These are phyloP conservation scores for Platanus orientalis DNA, from an alignment of 164 flowering plant species.

Conservation along the genomic window DNA sequence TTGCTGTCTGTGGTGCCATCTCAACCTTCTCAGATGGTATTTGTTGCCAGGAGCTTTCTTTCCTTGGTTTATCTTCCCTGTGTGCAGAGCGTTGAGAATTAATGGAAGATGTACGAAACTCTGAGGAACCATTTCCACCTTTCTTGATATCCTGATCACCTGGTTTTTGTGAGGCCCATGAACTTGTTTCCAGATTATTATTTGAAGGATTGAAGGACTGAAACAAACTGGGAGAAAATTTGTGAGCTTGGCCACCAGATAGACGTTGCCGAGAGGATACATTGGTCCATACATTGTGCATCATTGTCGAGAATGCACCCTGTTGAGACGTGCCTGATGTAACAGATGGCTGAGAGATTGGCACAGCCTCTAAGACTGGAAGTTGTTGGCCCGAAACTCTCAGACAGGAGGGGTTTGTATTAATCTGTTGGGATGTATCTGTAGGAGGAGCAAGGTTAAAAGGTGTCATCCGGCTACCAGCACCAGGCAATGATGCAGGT, in stretches of 20 bases:
- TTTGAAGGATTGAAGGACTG: slow-evolving; percentile 28
- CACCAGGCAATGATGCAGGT: slow-evolving; percentile 26
- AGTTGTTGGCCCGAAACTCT: slow-evolving; percentile 31
- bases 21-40: slow-evolving; percentile 17
- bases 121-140: slow-evolving; percentile 27
- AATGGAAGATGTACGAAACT: slow-evolving; percentile 23
- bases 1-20: slow-evolving; percentile 12
- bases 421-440: slow-evolving; percentile 23
- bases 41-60: slow-evolving; percentile 31
- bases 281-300: slow-evolving; percentile 42
- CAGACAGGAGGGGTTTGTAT: slow-evolving; percentile 18
- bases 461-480: slow-evolving; percentile 20
- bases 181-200: slow-evolving; percentile 26
- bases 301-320: slow-evolving; percentile 35
- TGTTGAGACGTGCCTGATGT: slow-evolving; percentile 29
- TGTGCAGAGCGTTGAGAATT: slow-evolving; percentile 24
- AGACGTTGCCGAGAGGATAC: slow-evolving; percentile 35
- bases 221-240: slow-evolving; percentile 25
- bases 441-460: slow-evolving; percentile 24
- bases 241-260: slow-evolving; percentile 24
- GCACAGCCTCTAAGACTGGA: slow-evolving; percentile 29
- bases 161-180: slow-evolving; percentile 21
- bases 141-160: slow-evolving; percentile 33
- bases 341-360: slow-evolving; percentile 33
- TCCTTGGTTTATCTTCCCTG: slow-evolving; percentile 31